Evolutionary conservation across 179 eudicot genomes (phyloP).

Genomic region (Pouteria campechiana): DNA sequence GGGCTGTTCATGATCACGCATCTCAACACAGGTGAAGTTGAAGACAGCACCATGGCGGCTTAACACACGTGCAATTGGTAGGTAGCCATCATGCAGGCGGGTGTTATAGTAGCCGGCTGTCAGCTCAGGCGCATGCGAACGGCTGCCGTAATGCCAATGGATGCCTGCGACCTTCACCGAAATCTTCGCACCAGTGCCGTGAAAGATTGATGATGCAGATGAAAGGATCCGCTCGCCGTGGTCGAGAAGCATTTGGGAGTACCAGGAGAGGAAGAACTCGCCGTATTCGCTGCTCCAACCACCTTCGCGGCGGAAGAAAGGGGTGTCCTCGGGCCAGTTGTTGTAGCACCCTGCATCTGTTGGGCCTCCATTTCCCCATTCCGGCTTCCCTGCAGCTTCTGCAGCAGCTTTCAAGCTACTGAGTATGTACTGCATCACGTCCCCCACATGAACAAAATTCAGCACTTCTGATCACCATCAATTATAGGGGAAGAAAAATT

Average conservation of each 20-base stretch:
- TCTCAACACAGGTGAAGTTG: constrained; percentile 94
- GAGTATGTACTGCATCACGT: constrained; percentile 62
- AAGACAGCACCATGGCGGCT: constrained; percentile 76
- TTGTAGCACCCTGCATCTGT: constrained; percentile 86
- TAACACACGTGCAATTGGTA: constrained; percentile 79
- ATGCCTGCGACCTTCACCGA: constrained; percentile 90
- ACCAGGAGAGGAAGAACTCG: constrained; percentile 93
- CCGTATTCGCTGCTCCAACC: constrained; percentile 76
- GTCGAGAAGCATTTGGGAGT: constrained; percentile 78
- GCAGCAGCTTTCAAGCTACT: constrained; percentile 83
- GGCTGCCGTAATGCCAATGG: constrained; percentile 95
- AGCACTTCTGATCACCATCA: too few species aligned
- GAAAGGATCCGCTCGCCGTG: constrained; percentile 78
- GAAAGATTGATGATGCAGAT: constrained; percentile 40
- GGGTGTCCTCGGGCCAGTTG: constrained; percentile 98
- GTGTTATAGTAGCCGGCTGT: constrained; percentile 98
- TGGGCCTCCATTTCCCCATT: constrained; percentile 92
- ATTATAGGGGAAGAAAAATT: too few species aligned
- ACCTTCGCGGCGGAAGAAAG: constrained; percentile 66
- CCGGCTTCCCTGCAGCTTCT: constrained; percentile 66
- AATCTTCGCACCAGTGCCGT: constrained; percentile 48
- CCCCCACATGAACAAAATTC: neutral
- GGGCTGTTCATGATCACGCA: constrained; percentile 97
- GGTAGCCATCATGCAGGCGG: constrained; percentile 67
- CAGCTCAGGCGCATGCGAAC: constrained; percentile 94